Evolutionary conservation across 2,329 filamentous ascomycete species (phyloP).

Genomic region (Orbilia blumenaviensis): DNA sequence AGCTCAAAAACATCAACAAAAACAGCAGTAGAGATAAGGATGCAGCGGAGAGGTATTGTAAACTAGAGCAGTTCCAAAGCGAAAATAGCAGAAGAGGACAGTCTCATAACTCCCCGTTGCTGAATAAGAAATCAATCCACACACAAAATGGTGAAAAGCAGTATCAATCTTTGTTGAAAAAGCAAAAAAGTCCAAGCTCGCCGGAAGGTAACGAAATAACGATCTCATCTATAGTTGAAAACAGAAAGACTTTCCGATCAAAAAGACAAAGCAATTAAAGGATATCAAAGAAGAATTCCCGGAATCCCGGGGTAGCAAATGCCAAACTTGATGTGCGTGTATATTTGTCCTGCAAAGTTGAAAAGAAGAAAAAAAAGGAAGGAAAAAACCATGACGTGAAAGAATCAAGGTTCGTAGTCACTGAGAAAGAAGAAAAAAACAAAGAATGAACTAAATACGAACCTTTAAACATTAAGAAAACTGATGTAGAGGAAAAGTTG

Average conservation of each 20-base stretch:
- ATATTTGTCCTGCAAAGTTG: constrained; percentile 25
- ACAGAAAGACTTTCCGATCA: not conserved
- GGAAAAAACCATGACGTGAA: constrained; percentile 7
- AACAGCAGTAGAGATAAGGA: constrained; percentile 29
- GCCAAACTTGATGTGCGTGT: constrained; percentile 3
- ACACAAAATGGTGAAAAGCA: constrained; percentile 4
- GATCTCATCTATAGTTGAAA: constrained; percentile 48
- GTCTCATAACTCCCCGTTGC: constrained; percentile 35
- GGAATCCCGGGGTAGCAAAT: not conserved
- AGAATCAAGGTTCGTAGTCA: not conserved
- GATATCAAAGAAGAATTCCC: constrained; percentile 13
- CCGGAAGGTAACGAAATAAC: constrained; percentile 14
- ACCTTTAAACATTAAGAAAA: constrained; percentile 53
- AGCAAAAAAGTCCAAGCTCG: constrained; percentile 11
- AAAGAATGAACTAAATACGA: constrained; percentile 25
- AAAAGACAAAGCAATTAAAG: constrained; percentile 2
- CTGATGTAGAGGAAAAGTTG: constrained; percentile 18
- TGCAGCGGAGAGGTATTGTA: constrained; percentile 53
- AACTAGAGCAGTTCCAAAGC: not conserved
- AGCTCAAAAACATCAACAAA: not conserved
- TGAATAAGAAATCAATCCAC: not conserved
- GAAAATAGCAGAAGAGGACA: not conserved
- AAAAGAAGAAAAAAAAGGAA: not conserved
- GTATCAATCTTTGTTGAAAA: constrained; percentile 35
- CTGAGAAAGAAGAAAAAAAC: not conserved